These are phyloP conservation scores for Craterostigma plantagineum DNA, from an alignment of 257 asterid genomes.

Conservation along the genomic window DNA sequence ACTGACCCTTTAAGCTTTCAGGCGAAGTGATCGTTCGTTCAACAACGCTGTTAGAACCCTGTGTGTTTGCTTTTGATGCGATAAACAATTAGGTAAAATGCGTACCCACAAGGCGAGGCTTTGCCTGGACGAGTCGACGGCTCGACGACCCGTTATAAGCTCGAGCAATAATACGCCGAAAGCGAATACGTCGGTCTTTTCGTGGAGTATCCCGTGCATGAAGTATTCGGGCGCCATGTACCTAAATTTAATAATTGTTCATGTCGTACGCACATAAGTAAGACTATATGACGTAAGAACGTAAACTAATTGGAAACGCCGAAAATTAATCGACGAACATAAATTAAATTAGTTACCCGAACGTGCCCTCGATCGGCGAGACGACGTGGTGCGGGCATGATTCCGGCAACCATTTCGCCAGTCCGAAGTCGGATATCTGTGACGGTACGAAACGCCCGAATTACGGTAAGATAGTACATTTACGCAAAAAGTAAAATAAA, in stretches of 20 bases:
- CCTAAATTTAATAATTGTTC: slow-evolving; percentile 26
- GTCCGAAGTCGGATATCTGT: slow-evolving; percentile 94
- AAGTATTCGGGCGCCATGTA: slow-evolving; percentile 97
- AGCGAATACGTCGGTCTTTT: slow-evolving; percentile 93
- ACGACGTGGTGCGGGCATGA: slow-evolving; percentile 69
- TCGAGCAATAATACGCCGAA: slow-evolving; percentile 83
- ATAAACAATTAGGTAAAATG: neutral
- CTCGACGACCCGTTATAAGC: slow-evolving; percentile 84
- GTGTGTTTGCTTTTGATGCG: too few relatives aligned
- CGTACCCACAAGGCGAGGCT: slow-evolving; percentile 97
- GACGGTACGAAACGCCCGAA: too few relatives aligned
- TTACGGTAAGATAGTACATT: too few relatives aligned
- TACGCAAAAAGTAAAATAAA: too few relatives aligned
- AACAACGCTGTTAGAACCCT: too few relatives aligned
- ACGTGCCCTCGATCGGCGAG: slow-evolving; percentile 95
- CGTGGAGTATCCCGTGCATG: slow-evolving; percentile 85
- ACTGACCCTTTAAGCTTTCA: too few relatives aligned
- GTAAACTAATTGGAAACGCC: too few relatives aligned
- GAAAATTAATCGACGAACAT: neutral
- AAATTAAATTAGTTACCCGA: slow-evolving; percentile 52
- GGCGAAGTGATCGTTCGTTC: too few relatives aligned
- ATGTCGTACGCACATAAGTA: too few relatives aligned
- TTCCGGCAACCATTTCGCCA: slow-evolving; percentile 98
- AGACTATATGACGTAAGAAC: too few relatives aligned
- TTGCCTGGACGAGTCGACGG: slow-evolving; percentile 72